Conservation (phyloP, 176 grass and related monocot species). For the Oryza coarctata region DNA sequence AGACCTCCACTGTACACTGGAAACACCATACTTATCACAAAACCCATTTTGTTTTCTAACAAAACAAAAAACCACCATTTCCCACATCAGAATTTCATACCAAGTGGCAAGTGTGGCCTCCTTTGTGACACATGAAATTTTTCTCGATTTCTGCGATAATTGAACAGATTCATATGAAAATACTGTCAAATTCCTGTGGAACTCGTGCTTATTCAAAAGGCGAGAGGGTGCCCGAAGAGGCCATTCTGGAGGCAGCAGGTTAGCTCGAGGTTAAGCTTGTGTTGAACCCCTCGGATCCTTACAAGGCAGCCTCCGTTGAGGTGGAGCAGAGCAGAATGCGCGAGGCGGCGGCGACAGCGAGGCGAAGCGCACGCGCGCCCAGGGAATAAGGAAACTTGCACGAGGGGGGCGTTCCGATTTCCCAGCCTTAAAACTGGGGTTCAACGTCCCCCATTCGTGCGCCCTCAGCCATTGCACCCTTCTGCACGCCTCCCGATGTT, state of each 20-base stretch:
- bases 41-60: background rate
- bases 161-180: too few relatives aligned
- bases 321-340: background rate
- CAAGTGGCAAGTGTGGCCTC: too few relatives aligned
- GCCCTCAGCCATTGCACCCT: conserved; percentile 63
- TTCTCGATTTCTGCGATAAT: too few relatives aligned
- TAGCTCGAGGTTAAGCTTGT: conserved; percentile 28
- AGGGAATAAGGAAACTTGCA: conserved; percentile 36
- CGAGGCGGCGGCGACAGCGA: conserved; percentile 17
- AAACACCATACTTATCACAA: background rate
- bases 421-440: conserved; percentile 95
- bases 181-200: too few relatives aligned
- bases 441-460: conserved; percentile 84
- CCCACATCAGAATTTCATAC: background rate
- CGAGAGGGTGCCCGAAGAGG: background rate
- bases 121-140: too few relatives aligned
- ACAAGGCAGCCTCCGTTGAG: conserved; percentile 30
- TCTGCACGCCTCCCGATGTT: conserved; percentile 59
- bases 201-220: too few relatives aligned
- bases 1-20: background rate
- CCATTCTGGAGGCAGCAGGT: background rate
- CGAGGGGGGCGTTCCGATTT: conserved; percentile 71
- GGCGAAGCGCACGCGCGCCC: conserved; percentile 17
- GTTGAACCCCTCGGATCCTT: conserved; percentile 55
- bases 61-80: too few relatives aligned